These are phyloP conservation scores for Metarhizium guizhouense DNA, from an alignment of 2,329 filamentous ascomycete genomes.

Conservation along the genomic window DNA sequence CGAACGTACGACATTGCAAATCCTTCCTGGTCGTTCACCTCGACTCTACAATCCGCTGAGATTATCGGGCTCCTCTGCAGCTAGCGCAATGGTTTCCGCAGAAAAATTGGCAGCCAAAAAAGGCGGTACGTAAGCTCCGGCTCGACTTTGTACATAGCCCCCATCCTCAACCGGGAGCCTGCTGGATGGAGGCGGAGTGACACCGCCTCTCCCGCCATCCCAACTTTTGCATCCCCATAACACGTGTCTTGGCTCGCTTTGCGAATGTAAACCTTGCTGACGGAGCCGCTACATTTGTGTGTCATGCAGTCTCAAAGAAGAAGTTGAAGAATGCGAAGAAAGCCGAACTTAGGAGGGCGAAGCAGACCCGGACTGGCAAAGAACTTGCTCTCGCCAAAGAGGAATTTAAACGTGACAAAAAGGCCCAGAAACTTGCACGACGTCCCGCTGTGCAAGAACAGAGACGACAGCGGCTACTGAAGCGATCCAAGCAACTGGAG, in stretches of 20 bases:
- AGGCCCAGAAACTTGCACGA: conserved; percentile 17
- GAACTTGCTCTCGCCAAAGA: conserved; percentile 14
- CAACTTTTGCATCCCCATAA: not conserved
- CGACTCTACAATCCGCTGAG: not conserved
- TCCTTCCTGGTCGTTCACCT: not conserved
- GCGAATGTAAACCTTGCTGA: not conserved
- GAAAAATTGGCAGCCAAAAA: not conserved
- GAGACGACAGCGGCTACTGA: conserved; percentile 26
- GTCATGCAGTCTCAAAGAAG: not conserved
- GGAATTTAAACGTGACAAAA: conserved; percentile 23
- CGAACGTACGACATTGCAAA: not conserved
- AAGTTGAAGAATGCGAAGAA: not conserved
- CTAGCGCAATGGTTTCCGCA: not conserved
- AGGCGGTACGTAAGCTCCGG: not conserved
- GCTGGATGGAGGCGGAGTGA: not conserved
- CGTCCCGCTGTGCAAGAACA: conserved; percentile 27
- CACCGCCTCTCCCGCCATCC: not conserved
- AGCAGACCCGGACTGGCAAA: conserved; percentile 16
- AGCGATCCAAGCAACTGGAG: conserved; percentile 30
- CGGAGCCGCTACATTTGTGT: not conserved
- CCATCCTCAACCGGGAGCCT: not conserved
- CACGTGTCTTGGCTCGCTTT: not conserved
- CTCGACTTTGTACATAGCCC: not conserved
- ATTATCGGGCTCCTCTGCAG: not conserved
- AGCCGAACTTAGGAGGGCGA: not conserved